phyloP scores from a whole-genome alignment of 441 rosid genomes.

The Daphne laureola region DNA sequence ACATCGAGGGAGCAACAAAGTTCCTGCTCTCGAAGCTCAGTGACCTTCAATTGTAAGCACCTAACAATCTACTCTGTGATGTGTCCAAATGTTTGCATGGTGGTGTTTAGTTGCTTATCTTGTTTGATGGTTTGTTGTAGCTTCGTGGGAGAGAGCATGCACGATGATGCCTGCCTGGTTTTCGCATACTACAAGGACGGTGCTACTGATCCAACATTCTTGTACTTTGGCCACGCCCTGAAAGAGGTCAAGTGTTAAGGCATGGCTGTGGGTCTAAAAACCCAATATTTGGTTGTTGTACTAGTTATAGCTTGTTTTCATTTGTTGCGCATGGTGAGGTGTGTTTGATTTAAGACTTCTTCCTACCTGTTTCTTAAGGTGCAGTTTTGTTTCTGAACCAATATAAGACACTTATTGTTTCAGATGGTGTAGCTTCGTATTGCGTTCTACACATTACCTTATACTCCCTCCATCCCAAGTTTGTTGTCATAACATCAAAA shows the following conservation, averaged over 20 bases:
- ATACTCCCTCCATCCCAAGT: too few relatives aligned
- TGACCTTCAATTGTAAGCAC: conserved; percentile 88
- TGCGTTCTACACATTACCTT: too few relatives aligned
- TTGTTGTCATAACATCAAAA: too few relatives aligned
- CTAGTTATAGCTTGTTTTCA: conserved; percentile 12
- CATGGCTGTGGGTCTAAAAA: background rate
- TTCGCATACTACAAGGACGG: conserved; percentile 98
- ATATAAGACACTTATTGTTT: background rate
- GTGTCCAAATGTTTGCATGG: too few relatives aligned
- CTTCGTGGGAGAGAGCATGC: conserved; percentile 96
- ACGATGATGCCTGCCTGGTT: conserved; percentile 61
- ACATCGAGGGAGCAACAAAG: conserved; percentile 88
- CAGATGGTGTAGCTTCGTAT: too few relatives aligned
- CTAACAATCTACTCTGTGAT: background rate
- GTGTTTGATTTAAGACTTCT: conserved; percentile 10
- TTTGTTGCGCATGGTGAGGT: background rate
- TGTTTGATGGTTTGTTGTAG: conserved; percentile 24
- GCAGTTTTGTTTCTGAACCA: background rate
- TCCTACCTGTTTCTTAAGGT: background rate
- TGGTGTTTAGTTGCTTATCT: background rate
- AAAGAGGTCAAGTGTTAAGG: conserved; percentile 91
- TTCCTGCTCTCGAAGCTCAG: conserved; percentile 66
- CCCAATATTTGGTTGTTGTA: conserved; percentile 18
- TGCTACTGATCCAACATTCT: conserved; percentile 85
- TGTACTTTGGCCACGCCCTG: conserved; percentile 76